Base-by-base conservation (phyloP, 192 early-diverging fungal species). In the Mortierella antarctica region DNA sequence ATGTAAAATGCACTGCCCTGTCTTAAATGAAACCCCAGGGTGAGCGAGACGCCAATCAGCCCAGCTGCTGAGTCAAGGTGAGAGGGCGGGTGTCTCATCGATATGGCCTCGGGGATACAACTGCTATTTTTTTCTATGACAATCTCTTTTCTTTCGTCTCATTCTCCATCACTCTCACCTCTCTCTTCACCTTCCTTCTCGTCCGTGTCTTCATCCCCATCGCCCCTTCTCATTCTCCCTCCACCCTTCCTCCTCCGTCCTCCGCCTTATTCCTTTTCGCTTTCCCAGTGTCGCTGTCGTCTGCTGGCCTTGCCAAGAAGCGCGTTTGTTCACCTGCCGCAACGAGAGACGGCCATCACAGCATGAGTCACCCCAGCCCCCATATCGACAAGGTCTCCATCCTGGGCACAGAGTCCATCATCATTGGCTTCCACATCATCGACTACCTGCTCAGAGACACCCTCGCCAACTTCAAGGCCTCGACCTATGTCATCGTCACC, bases 401-500 rank as follows among this genome's bases (percentile, higher is more conserved):
- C 65, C 91, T 99, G n/a, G 94, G 95, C 12, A 62, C 84, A 62
- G 96, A 99, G 72, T 90, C 92, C 67, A 96, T 97, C 71, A 85
- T 95, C 59, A 88, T 95, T 48, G 98, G 98, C 11, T 93, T 92
- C 81, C 91, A 91, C 76, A 84, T 98, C 45, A 87, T 89, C 46
- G 86, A 91, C 65, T 90, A 91, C 63, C 85, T 97, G 20, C 88
- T 93, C 53, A 65, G 86, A 45, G 93, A 99, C 63, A 84, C 96
- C 48, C 87, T 95, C 45, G 64, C 77, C 44, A 87, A 83, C 74
- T 86, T 96, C 69, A 82, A 88, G n/a, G 82, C 89, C 0, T 96
- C 94, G 18, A 95, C 93, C 57, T 98, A 95, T 86, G 92, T 95
- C 15, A 74, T 98, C 55, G 89, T 95, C 53, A 95, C 96, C 10